Evolutionary conservation across 805 yeast genomes (phyloP).

Genomic region (Candida vaughaniae): DNA sequence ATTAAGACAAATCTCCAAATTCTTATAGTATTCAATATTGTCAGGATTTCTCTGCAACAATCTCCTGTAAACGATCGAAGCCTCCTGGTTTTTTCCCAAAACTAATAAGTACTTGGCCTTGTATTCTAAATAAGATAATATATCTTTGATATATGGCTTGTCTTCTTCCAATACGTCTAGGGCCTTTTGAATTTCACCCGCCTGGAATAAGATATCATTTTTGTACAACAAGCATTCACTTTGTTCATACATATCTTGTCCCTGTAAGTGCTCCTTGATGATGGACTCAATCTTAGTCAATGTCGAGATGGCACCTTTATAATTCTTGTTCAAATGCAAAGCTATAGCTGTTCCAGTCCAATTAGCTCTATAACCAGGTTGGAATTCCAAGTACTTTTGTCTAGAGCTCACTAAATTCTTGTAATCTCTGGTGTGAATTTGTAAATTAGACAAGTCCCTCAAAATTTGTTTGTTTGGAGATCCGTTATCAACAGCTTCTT

Average conservation of each 20-base stretch:
- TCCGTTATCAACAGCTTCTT: constrained; percentile 72
- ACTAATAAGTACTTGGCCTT: constrained; percentile 63
- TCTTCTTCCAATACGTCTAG: constrained; percentile 56
- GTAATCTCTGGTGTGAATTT: constrained; percentile 77
- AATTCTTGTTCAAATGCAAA: constrained; percentile 70
- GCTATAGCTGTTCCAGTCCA: constrained; percentile 91
- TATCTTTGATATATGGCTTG: constrained; percentile 53
- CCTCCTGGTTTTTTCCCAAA: constrained; percentile 58
- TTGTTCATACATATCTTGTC: constrained; percentile 69
- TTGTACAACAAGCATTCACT: constrained; percentile 79
- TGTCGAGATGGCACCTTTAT: constrained; percentile 66
- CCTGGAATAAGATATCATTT: constrained; percentile 59
- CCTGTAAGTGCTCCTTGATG: constrained; percentile 65
- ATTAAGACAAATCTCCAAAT: constrained; percentile 65
- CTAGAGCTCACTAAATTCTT: constrained; percentile 62
- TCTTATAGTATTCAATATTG: constrained; percentile 59
- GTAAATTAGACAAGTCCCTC: constrained; percentile 78
- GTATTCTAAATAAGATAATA: constrained; percentile 59
- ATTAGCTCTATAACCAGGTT: constrained; percentile 81
- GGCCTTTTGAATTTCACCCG: constrained; percentile 65
- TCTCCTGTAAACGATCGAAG: constrained; percentile 64
- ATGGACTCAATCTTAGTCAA: constrained; percentile 73
- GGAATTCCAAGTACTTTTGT: constrained; percentile 63
- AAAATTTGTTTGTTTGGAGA: constrained; percentile 75
- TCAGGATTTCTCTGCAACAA: constrained; percentile 87